Percentiles rank a stretch among this genome's conserved stretches.
These are phyloP conservation scores for Ambrosia artemisiifolia DNA, from an alignment of 129 eudicot species.

Conservation along the genomic window DNA sequence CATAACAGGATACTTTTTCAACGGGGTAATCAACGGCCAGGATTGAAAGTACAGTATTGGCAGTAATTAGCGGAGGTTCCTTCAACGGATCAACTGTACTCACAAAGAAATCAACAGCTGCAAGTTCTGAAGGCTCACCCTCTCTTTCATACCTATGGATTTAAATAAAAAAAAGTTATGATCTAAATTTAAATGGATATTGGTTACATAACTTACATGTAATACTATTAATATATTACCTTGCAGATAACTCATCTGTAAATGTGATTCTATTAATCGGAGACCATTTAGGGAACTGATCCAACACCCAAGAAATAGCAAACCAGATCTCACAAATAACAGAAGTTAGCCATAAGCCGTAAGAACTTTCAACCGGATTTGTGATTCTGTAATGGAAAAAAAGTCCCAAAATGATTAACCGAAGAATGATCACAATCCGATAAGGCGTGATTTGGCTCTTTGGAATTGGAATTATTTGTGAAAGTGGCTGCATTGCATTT, in stretches of 20 bases:
- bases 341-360: conserved; percentile 92
- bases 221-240: conserved; percentile 37
- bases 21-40: conserved; percentile 99
- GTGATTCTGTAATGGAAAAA: conserved; percentile 93
- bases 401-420: conserved; percentile 75
- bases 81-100: conserved; percentile 97
- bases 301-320: conserved; percentile 94
- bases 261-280: conserved; percentile 77
- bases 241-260: conserved; percentile 69
- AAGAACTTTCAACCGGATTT: conserved; percentile 90
- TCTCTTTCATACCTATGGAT: conserved; percentile 73
- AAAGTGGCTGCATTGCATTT: conserved; percentile 61
- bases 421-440: conserved; percentile 66
- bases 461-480: conserved; percentile 77
- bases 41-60: conserved; percentile 91
- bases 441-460: conserved; percentile 76
- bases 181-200: not conserved
- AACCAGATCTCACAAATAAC: conserved; percentile 99
- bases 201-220: not conserved
- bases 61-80: conserved; percentile 95
- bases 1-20: conserved; percentile 95
- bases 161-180: not conserved
- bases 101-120: conserved; percentile 96
- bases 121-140: conserved; percentile 82
- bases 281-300: conserved; percentile 98